Evolutionary conservation across 192 early-diverging fungal genomes (phyloP), one percentile per base, ranked within the genome.

Genomic region (Coemansia sp.): DNA sequence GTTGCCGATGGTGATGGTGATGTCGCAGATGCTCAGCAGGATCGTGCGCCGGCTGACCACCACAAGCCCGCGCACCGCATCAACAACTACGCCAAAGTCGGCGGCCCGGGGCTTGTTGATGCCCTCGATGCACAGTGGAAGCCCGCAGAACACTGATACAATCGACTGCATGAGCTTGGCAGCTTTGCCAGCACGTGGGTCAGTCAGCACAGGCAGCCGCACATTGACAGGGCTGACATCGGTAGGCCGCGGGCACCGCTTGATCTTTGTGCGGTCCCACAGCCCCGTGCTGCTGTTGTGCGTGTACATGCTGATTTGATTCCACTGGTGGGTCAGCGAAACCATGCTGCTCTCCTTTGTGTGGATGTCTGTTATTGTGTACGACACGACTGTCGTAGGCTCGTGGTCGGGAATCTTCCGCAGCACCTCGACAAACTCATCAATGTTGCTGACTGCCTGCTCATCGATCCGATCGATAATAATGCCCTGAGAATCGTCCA

Each of bases 1-100:
- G 65, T 94, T 90, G 44, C 89, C 93, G 71, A 98, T 88, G 0
- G 91, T 93, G 34, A 98, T 77, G 40, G 83, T 82, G 25, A 95
- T 82, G 56, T 94, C 91, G 26, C 93, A 90, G 50, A 93, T 72
- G 26, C 80, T 83, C 65, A 90, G 85, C 1, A 90, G 89, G 9
- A 98, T 87, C 17, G 91, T 90, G 57, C 89, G 87, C 17, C 94
- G 88, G 49, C 89, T 86, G 53, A 90, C 90, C 11, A 94, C 82
- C 22, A 96, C 89, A 42, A 98, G 68, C 5, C 94, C 94, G 38
- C 82, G 83, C 57, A 87, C 77, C 2, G 85, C 88, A 44, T 93
- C 91, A 1, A 96, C 81, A 3, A 95, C 83, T 8, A 94, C 75
- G n/a, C 93, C 95, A 57, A 85, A 85, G 53, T 69, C 40, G 4